Conservation (phyloP, 345 rosid genomes). For the Arabis hirsuta region DNA sequence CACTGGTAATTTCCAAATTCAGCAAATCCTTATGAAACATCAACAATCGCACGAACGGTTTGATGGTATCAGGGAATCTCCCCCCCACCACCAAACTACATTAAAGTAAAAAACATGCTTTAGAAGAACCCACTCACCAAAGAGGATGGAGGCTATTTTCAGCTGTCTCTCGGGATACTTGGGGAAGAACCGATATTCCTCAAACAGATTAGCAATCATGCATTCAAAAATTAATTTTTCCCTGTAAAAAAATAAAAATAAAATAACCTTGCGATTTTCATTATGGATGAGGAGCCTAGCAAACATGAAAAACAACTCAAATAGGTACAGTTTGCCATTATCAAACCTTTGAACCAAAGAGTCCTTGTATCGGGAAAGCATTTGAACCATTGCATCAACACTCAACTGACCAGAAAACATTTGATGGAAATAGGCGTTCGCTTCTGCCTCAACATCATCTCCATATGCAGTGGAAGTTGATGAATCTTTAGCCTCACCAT, state of each 20-base stretch:
- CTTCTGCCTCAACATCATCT: constrained; percentile 89
- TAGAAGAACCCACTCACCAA: constrained; percentile 63
- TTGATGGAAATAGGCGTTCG: constrained; percentile 92
- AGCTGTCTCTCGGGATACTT: constrained; percentile 98
- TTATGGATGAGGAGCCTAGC: constrained; percentile 11
- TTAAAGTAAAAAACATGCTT: constrained; percentile 9
- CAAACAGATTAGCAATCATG: constrained; percentile 94
- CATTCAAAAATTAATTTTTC: constrained; percentile 87
- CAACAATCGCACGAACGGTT: background rate
- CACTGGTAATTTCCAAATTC: constrained; percentile 11
- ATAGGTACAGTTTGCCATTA: constrained; percentile 12
- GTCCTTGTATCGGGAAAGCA: constrained; percentile 91
- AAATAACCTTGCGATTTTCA: background rate
- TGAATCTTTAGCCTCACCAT: constrained; percentile 70
- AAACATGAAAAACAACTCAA: constrained; percentile 15
- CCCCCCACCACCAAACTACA: background rate
- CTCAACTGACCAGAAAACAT: constrained; percentile 90
- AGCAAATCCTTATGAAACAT: constrained; percentile 2
- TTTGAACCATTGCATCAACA: constrained; percentile 91
- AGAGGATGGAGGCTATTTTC: constrained; percentile 85
- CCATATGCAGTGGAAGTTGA: constrained; percentile 69
- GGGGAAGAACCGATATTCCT: constrained; percentile 93
- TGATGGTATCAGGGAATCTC: background rate
- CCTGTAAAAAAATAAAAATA: constrained; percentile 52
- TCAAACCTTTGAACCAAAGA: constrained; percentile 73